Evolutionary conservation across 192 early-diverging fungal species (phyloP).

Genomic region (Geranomyces michiganensis): DNA sequence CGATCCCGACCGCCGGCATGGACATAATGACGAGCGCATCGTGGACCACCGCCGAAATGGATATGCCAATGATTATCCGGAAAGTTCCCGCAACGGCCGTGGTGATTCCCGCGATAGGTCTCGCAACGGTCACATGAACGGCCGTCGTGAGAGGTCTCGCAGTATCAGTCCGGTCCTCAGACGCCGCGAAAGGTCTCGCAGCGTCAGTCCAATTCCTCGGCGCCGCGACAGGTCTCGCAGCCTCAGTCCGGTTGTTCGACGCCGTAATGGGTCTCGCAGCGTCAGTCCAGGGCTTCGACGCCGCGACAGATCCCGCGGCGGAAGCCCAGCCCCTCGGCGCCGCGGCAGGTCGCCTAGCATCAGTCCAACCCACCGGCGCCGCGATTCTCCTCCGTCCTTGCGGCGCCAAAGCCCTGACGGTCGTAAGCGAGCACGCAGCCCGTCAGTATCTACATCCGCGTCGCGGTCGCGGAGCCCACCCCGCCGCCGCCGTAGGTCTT

Average conservation of each 20-base stretch:
- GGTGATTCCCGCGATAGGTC: neutral
- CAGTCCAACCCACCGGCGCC: too few species aligned
- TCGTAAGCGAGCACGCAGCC: slow-evolving; percentile 1
- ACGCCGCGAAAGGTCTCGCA: neutral
- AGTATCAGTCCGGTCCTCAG: neutral
- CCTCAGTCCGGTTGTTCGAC: neutral
- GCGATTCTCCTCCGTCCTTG: too few species aligned
- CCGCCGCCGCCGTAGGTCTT: neutral
- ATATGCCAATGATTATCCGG: neutral
- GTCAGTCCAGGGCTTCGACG: neutral
- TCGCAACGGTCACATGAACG: neutral
- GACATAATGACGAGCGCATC: neutral
- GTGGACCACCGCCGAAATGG: neutral
- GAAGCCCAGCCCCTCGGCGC: neutral
- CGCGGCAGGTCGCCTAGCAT: neutral
- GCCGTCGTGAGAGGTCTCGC: neutral
- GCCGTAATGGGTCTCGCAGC: neutral
- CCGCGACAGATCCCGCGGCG: neutral
- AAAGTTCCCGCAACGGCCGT: neutral
- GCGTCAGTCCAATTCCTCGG: neutral
- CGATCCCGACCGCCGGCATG: neutral
- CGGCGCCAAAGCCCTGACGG: neutral
- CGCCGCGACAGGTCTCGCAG: slow-evolving; percentile 4
- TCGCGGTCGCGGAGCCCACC: slow-evolving; percentile 1
- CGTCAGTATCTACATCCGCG: neutral